Base-by-base conservation (phyloP, 1,284 basidiomycete genomes). In the Heterobasidion occidentale region DNA sequence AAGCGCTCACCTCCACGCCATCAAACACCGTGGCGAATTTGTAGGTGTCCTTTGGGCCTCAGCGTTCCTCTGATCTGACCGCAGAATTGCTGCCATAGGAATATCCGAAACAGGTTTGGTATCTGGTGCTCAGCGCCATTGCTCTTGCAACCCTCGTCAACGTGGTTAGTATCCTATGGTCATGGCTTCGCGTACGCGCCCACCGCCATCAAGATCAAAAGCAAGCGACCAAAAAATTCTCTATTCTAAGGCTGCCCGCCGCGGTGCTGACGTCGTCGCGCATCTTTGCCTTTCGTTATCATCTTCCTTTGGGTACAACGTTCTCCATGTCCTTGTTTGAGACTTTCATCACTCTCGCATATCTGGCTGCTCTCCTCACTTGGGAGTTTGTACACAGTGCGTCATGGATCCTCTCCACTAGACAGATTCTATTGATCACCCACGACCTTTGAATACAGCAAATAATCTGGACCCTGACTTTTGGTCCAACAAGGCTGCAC, bases 401-500 rank as follows among this genome's bases (percentile, higher is more conserved):
- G 63, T 62, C 27, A n/a, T 42, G 7, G 7, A 17, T 15, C n/a
- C 44, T 46, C 19, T 49, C 20, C 52, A 9, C 49, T 49, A 12
- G 46, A 46, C 20, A 51, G 15, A 12, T 50, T 57, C 12, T 56
- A 14, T 9, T 27, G 27, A 27, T 27, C 27, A 27, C 27, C 27
- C 27, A 27, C 27, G 27, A 27, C 27, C 27, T 27, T 27, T 27
- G 33, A 54, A 27, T 36, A 46, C 50, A 65, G 64, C 62, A 5
- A 53, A 60, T 20, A 58, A 64, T 46, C 59, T 67, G 5, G 47
- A 54, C 9, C 57, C 63, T 11, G 60, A 52, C 4, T 61, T 61
- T 20, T 70, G 62, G 59, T 61, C 66, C 7, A 68, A 69, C 48
- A 66, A 69, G 55, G 61, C 71, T 6, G 73, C 67, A 6, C 67